Evolutionary conservation across 176 grass and related monocot species (phyloP).

Genomic region (Avena eriantha): DNA sequence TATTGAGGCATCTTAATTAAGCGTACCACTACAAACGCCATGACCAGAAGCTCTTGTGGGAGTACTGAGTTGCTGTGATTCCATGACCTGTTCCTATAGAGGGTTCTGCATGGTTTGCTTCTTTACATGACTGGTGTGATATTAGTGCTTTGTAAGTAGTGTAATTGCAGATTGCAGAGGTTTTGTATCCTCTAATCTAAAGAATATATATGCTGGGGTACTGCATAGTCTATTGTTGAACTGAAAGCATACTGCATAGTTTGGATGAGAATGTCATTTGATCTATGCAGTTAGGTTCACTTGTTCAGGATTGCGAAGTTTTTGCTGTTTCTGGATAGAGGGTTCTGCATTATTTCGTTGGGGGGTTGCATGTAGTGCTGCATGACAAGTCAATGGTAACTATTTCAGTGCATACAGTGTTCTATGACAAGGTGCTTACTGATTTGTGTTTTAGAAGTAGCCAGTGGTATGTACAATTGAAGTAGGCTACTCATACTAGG

Average conservation of each 20-base stretch:
- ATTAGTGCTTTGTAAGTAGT: constrained; percentile 15
- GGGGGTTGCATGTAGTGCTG: neutral
- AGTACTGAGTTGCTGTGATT: constrained; percentile 2
- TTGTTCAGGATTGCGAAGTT: neutral
- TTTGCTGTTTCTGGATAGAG: neutral
- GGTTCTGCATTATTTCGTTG: neutral
- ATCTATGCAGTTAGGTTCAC: neutral
- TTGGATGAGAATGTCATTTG: constrained; percentile 20
- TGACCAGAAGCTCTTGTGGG: neutral
- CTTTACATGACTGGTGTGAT: neutral
- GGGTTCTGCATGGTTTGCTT: neutral
- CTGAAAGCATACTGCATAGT: neutral
- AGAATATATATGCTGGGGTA: neutral
- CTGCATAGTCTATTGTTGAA: constrained; percentile 8
- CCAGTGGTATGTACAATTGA: neutral
- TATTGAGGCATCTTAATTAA: neutral
- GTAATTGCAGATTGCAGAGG: constrained; percentile 19
- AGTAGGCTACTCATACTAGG: neutral
- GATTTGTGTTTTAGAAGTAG: neutral
- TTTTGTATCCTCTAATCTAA: neutral
- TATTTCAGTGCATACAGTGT: neutral
- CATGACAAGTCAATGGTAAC: no score
- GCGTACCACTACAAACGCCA: neutral
- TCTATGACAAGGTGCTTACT: neutral
- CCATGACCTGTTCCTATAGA: constrained; percentile 1